Evolutionary conservation across 2,329 filamentous ascomycete genomes (phyloP), one percentile per base, ranked within the genome.

Genomic region (Aspergillus floridensis): DNA sequence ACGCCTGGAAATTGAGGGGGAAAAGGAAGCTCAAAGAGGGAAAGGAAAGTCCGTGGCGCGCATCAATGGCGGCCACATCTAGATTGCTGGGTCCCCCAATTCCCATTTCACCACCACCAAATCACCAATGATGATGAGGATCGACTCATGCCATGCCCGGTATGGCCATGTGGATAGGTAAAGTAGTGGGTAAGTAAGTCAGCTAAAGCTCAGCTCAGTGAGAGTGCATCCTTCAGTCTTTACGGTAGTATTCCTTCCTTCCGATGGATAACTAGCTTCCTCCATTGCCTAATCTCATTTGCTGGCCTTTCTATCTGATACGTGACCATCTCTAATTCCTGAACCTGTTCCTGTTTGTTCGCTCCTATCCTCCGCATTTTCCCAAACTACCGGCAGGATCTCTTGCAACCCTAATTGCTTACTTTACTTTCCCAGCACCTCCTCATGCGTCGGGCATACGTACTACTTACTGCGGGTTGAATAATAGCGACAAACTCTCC

Each of bases 21-120:
- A 22, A 31, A 52, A 21, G 6, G n/a, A 51, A 46, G 29, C 26
- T 29, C 26, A 29, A 29, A 29, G 26, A 29, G 26, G 26, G 26
- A 29, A 29, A 54, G 14, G 38, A 41, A 11, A 38, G 7, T 29
- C 26, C 26, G 52, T 46, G 52, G 51, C 51, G 51, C 44, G 35
- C 51, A 55, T 44, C 14, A 26, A 55, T 61, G 62, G 65, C 65
- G 61, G 66, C 59, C 62, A 63, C 65, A 68, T 54, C 60, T 68
- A 65, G 59, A 68, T 66, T 70, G 55, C 63, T 38, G 26, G 26
- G 8, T 35, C 12, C 32, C 32, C 10, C 26, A 29, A 8, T 29
- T 29, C 26, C 10, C 26, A 29, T 10, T 29, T 29, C 26, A 29
- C 19, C 26, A 31, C 38, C 29, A 22, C 22, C 12, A 19, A 32